Evolutionary conservation across 2,329 filamentous ascomycete genomes (phyloP).

Genomic region (Alternaria gaisen): DNA sequence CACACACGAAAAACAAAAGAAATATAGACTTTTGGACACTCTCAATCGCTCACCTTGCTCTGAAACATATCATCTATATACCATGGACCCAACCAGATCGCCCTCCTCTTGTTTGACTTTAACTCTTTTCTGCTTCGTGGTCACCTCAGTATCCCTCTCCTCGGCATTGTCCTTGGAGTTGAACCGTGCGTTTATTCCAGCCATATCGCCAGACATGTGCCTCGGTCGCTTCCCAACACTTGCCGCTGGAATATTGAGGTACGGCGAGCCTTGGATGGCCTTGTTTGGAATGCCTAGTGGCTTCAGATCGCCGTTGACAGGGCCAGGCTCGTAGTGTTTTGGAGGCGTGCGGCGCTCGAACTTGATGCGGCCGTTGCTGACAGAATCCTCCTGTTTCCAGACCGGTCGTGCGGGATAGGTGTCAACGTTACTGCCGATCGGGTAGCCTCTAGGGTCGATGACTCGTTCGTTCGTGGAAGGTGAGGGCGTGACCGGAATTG

Average conservation of each 20-base stretch:
- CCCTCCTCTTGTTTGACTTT: neutral
- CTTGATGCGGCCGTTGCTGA: neutral
- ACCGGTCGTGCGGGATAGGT: neutral
- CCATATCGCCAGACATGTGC: neutral
- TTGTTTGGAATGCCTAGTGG: neutral
- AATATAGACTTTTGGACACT: neutral
- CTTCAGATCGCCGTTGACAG: neutral
- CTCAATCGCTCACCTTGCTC: neutral
- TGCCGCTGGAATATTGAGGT: neutral
- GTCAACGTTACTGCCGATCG: neutral
- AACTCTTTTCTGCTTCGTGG: neutral
- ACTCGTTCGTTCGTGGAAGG: neutral
- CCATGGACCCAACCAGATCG: neutral
- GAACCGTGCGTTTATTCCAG: neutral
- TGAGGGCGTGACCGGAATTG: neutral
- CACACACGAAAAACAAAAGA: neutral
- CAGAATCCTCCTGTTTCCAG: neutral
- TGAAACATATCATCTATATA: neutral
- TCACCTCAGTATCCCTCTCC: neutral
- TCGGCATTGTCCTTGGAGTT: neutral
- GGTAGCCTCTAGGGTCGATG: neutral
- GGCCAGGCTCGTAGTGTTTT: neutral
- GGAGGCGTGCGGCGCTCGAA: neutral
- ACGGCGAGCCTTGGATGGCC: conserved; percentile 1
- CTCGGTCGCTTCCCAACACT: neutral